Base-by-base conservation (phyloP, 768 basidiomycete species). In the Royoungia palumana region DNA sequence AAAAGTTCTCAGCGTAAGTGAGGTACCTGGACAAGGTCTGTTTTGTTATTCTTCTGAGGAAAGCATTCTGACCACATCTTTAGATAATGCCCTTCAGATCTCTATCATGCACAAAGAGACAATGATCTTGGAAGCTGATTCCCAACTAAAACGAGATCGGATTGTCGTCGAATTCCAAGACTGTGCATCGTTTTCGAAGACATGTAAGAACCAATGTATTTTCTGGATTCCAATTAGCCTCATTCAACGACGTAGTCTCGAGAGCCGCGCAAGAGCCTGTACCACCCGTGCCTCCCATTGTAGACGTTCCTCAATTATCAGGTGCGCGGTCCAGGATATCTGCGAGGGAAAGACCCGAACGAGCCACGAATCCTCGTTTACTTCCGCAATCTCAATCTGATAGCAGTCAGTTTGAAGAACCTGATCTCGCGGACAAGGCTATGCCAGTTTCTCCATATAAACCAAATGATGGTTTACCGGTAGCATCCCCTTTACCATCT, bases 71-170 rank as follows among this genome's bases (percentile, higher is more conserved):
- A 67, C 36, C 19, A n/a, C 28, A 49, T 51, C 41, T 45, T 28
- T 59, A 94, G 91, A 83, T 22, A 85, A 81, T 58, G 78, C 79
- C 8, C 58, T 98, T 35, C 81, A 87, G 46, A 75, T 98, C 6
- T 79, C 80, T 35, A 81, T 99, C 54, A 84, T 99, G 86, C 75
- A 82, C 53, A 95, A 94, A 70, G 96, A 98, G 67, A 82, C 77
- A 6, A 66, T 99, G 43, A 71, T 76, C 35, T 57, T 99, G 9
- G 79, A 85, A 49, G 71, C 79, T 7, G 76, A 81, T 47, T 84
- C 85, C 2, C 65, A 65, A 10, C 72, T 77, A 27, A 68, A 74
- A 13, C 76, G 90, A 51, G 81, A 91, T 58, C 70, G 71, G 53
- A 75, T 94, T 56, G 64, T 88, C 36, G 59, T 71, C 8, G 86